Evolutionary conservation across 495 filamentous ascomycete species (phyloP).

Genomic region (Aspergillus indologenus): DNA sequence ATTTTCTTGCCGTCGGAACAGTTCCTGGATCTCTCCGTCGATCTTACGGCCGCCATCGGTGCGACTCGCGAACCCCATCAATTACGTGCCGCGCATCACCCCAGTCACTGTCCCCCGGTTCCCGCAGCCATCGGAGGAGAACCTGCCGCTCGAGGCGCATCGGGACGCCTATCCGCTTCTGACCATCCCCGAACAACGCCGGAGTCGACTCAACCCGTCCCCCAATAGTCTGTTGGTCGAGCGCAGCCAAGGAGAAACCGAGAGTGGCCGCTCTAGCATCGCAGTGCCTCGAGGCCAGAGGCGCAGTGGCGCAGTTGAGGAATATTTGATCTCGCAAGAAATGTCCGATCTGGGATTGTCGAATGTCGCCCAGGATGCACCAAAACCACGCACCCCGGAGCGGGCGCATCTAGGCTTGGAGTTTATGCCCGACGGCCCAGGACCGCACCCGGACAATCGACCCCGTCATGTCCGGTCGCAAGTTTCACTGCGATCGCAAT

Average conservation of each 20-base stretch:
- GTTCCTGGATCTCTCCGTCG: conserved; percentile 16
- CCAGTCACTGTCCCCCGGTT: conserved; percentile 32
- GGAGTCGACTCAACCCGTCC: conserved; percentile 50
- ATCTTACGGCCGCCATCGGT: conserved; percentile 39
- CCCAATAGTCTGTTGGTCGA: conserved; percentile 65
- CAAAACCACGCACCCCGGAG: conserved; percentile 33
- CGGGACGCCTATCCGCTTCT: conserved; percentile 67
- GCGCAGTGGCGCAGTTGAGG: conserved; percentile 35
- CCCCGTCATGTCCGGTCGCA: conserved; percentile 40
- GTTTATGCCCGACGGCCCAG: conserved; percentile 16
- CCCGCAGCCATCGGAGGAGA: conserved; percentile 38
- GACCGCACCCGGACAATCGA: conserved; percentile 18
- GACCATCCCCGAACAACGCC: conserved; percentile 63
- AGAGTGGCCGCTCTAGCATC: conserved; percentile 63
- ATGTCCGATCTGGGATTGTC: conserved; percentile 44
- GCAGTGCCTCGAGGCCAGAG: conserved; percentile 59
- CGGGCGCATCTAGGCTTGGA: conserved; percentile 31
- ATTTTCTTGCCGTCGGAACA: conserved; percentile 13
- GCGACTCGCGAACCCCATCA: conserved; percentile 47
- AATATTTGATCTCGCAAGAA: conserved; percentile 37
- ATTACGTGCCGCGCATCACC: conserved; percentile 48
- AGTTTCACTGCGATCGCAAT: conserved; percentile 41
- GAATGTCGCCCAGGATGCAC: conserved; percentile 29
- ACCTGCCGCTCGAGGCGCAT: conserved; percentile 33
- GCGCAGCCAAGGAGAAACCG: conserved; percentile 51